phyloP scores from a whole-genome alignment of 2,329 filamentous ascomycete species.

The Scolecobasidium constrictum region DNA sequence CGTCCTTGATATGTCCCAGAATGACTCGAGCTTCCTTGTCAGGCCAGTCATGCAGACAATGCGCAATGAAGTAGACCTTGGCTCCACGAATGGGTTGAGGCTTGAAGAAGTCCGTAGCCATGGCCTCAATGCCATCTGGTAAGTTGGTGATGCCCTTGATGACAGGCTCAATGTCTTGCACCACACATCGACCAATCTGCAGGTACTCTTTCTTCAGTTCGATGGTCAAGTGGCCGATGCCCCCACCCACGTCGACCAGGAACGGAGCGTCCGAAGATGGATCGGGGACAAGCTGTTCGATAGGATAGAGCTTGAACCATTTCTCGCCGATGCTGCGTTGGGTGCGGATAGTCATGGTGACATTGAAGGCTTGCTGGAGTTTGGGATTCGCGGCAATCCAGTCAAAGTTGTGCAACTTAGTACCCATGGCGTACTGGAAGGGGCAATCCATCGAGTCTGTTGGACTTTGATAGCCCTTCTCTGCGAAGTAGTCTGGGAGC shows the following conservation, averaged over 20 bases:
- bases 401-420: slow-evolving; percentile 9
- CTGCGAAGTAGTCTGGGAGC: slow-evolving; percentile 13
- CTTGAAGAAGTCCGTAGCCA: slow-evolving; percentile 10
- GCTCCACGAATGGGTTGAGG: slow-evolving; percentile 14
- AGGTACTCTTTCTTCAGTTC: slow-evolving; percentile 2
- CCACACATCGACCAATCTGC: too few relatives aligned
- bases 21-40: slow-evolving; percentile 18
- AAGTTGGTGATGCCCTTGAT: too few relatives aligned
- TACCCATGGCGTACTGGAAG: slow-evolving; percentile 9
- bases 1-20: slow-evolving; percentile 14
- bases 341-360: slow-evolving; percentile 11
- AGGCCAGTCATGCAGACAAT: slow-evolving; percentile 21
- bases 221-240: neutral
- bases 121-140: slow-evolving; percentile 6
- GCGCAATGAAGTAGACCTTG: slow-evolving; percentile 12
- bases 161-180: too few relatives aligned
- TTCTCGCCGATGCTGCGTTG: too few relatives aligned
- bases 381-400: slow-evolving; percentile 8
- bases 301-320: too few relatives aligned
- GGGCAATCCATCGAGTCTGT: slow-evolving; percentile 7
- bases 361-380: neutral
- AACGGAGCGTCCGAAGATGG: neutral
- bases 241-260: slow-evolving; percentile 9
- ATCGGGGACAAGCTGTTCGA: too few relatives aligned
- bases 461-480: slow-evolving; percentile 11